A percentile compares a stretch with the other conserved stretches of the same genome.
phyloP scores from a whole-genome alignment of 2,329 filamentous ascomycete species.

The Cytospora chrysosperma region DNA sequence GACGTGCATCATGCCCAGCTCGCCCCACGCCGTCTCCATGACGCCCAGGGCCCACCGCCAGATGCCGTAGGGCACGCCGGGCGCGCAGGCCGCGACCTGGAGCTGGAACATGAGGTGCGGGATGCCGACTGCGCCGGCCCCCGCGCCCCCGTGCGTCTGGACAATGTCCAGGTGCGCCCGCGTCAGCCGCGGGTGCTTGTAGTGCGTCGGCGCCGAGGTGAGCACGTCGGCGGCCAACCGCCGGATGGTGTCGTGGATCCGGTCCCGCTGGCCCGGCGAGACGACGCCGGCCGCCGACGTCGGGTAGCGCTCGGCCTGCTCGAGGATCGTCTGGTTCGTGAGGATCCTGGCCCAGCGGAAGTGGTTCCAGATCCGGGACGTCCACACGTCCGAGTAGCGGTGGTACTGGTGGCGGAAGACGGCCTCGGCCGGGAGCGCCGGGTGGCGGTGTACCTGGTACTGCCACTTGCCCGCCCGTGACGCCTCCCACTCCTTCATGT shows the following conservation, averaged over 20 bases:
- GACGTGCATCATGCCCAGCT: constrained; percentile 53
- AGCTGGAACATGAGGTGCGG: constrained; percentile 50
- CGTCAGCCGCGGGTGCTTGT: constrained; percentile 48
- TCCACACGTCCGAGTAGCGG: constrained; percentile 53
- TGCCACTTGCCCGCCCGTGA: constrained; percentile 37
- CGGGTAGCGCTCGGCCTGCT: constrained; percentile 40
- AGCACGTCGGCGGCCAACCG: constrained; percentile 45
- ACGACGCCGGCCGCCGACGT: constrained; percentile 36
- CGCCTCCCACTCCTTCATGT: constrained; percentile 41
- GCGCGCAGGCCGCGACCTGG: constrained; percentile 46
- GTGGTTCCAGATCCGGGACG: constrained; percentile 57
- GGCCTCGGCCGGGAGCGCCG: constrained; percentile 38
- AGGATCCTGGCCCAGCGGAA: constrained; percentile 59
- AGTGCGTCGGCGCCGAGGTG: constrained; percentile 48
- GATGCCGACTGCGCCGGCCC: constrained; percentile 48
- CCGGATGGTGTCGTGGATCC: constrained; percentile 36
- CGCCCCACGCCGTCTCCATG: constrained; percentile 49
- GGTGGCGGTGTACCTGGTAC: constrained; percentile 35
- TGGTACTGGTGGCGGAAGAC: constrained; percentile 56
- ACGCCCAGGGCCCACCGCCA: constrained; percentile 46
- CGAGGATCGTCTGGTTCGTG: constrained; percentile 49
- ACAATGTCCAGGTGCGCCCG: constrained; percentile 31
- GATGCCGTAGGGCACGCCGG: constrained; percentile 42
- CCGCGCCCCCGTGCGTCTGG: constrained; percentile 38
- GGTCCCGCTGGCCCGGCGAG: constrained; percentile 29